phyloP scores from a whole-genome alignment of 2,329 filamentous ascomycete genomes.

The Apiospora kogelbergensis region DNA sequence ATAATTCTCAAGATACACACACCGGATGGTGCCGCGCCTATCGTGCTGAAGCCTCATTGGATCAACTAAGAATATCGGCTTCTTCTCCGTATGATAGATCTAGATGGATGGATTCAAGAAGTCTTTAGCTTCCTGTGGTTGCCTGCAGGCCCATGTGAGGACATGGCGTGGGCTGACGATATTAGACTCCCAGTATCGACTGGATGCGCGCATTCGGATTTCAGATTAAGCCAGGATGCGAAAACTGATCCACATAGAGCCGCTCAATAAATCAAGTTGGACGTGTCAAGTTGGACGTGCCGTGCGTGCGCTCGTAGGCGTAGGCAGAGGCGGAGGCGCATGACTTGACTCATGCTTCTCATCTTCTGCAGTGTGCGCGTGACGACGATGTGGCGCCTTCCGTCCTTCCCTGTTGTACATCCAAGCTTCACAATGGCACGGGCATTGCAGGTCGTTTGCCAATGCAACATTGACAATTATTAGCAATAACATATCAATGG shows the following conservation, averaged over 20 bases:
- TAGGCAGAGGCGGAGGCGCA: neutral
- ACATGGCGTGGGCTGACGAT: neutral
- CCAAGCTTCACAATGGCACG: neutral
- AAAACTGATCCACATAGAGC: too few species aligned
- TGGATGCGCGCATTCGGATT: too few species aligned
- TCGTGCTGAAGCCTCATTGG: neutral
- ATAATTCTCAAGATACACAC: neutral
- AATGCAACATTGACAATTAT: neutral
- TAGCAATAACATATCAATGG: neutral
- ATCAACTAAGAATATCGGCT: neutral
- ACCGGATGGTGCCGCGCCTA: neutral
- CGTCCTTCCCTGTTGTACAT: neutral
- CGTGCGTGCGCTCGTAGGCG: neutral
- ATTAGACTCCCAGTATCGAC: too few species aligned
- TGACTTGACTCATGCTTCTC: neutral
- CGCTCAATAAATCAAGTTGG: neutral
- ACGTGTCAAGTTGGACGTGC: neutral
- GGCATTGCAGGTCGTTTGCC: neutral
- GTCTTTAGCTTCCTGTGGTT: neutral
- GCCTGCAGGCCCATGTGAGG: neutral
- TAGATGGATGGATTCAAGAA: neutral
- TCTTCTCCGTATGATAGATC: neutral
- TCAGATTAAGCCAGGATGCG: too few species aligned
- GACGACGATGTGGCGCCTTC: neutral
- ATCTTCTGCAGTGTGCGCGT: neutral